Evolutionary conservation across 2,329 filamentous ascomycete species (phyloP).

Genomic region (Ilyonectria robusta): DNA sequence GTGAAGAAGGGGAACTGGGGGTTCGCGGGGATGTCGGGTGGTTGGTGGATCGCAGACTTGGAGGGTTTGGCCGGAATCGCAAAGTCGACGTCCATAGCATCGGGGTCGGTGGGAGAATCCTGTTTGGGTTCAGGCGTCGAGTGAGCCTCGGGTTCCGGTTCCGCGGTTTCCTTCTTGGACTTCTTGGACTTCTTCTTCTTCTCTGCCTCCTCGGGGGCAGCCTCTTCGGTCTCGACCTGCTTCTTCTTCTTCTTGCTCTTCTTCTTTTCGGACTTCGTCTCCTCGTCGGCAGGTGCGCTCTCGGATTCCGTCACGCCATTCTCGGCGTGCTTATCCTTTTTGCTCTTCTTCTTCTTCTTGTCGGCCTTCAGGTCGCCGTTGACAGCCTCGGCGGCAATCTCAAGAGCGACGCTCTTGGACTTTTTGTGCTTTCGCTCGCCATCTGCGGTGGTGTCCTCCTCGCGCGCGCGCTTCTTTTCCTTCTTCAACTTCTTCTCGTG

Average conservation of each 20-base stretch:
- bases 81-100: conserved; percentile 59
- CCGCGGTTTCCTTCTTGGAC: conserved; percentile 48
- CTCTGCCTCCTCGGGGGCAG: conserved; percentile 32
- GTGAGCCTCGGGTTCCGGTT: conserved; percentile 38
- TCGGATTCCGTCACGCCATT: conserved; percentile 27
- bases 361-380: conserved; percentile 52
- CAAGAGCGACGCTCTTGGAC: conserved; percentile 61
- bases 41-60: conserved; percentile 54
- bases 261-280: conserved; percentile 43
- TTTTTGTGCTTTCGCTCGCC: conserved; percentile 65
- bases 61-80: conserved; percentile 47
- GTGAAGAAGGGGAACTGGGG: conserved; percentile 80
- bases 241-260: conserved; percentile 54
- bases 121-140: conserved; percentile 24
- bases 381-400: conserved; percentile 40
- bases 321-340: conserved; percentile 46
- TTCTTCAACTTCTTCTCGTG: conserved; percentile 59
- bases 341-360: conserved; percentile 52
- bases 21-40: conserved; percentile 56
- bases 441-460: conserved; percentile 57
- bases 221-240: conserved; percentile 41
- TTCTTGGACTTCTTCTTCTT: conserved; percentile 53
- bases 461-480: conserved; percentile 62
- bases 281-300: conserved; percentile 27
- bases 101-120: conserved; percentile 42